Conservation (phyloP, 495 filamentous ascomycete species). For the Daldinia grandis region DNA sequence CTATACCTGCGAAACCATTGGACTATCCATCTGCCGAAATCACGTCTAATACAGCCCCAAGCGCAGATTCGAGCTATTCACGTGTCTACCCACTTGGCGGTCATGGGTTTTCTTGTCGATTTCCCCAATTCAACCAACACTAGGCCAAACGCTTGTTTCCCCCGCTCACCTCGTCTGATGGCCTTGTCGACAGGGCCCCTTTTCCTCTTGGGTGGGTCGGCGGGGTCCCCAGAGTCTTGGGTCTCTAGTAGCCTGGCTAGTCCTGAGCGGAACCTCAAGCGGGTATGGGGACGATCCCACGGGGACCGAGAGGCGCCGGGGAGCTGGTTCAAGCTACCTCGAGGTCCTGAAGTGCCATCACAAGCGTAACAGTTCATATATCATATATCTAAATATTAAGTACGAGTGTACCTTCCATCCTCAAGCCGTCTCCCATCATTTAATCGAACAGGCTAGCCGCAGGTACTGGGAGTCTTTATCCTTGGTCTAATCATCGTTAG, state of each 20-base stretch:
- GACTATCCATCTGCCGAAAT: slow-evolving; percentile 43
- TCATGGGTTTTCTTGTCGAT: slow-evolving; percentile 29
- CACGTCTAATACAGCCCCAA: slow-evolving; percentile 33
- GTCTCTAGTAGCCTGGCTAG: slow-evolving; percentile 20
- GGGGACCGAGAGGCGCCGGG: slow-evolving; percentile 2
- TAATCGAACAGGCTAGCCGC: slow-evolving; percentile 15
- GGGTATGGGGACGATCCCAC: slow-evolving; percentile 18
- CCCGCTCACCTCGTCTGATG: slow-evolving; percentile 29
- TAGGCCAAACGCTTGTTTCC: slow-evolving; percentile 23
- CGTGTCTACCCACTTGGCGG: slow-evolving; percentile 39
- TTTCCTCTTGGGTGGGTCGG: slow-evolving; percentile 28
- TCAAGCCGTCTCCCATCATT: slow-evolving; percentile 4
- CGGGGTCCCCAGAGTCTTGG: slow-evolving; percentile 37
- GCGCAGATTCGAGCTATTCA: slow-evolving; percentile 32
- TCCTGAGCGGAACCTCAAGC: slow-evolving; percentile 22
- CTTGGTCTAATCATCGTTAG: slow-evolving; percentile 9
- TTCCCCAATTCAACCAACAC: slow-evolving; percentile 33
- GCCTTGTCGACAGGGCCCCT: slow-evolving; percentile 20
- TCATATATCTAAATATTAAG: slow-evolving; percentile 20
- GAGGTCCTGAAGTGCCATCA: slow-evolving; percentile 23
- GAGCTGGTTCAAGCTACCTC: slow-evolving; percentile 1
- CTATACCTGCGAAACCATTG: slow-evolving; percentile 35
- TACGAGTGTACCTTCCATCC: slow-evolving; percentile 37
- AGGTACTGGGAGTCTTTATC: slow-evolving; percentile 27
- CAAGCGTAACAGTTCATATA: slow-evolving; percentile 27